Evolutionary conservation across 1,284 basidiomycete genomes (phyloP), one percentile per base, ranked within the genome.

Genomic region (Bjerkandera adusta): DNA sequence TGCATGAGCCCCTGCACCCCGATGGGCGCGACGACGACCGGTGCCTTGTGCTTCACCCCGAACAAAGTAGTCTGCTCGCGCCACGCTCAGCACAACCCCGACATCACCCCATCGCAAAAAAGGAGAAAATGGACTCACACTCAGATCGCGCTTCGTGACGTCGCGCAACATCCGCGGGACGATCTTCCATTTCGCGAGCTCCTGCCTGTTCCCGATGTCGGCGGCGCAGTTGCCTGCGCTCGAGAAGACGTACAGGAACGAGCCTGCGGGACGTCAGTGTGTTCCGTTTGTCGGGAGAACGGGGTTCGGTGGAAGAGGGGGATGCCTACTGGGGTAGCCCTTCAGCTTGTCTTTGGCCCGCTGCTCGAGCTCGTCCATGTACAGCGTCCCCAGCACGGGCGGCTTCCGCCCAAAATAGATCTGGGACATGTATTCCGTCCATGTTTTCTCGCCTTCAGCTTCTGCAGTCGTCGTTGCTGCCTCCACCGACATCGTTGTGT

Each of bases 151-250:
- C 5, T 65, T 58, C 1, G 80, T 81, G 0, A 77, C 82, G 55
- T 89, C 71, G n/a, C 81, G 77, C 35, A 92, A 73, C 85, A 92
- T 85, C 2, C 85, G 78, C 2, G 90, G 90, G 13, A 87, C 69
- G 55, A 89, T 81, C 37, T 73, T 75, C 69, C 75, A 88, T 53
- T 72, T 76, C 30, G 76, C 67, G 45, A 89, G 75, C 1, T 76
- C 81, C 21, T 63, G 66, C 20, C 68, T 66, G 53, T 88, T 89
- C 45, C 74, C 76, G 27, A 61, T 67, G 56, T 78, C 71, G 4
- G 85, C 88, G 13, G 70, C 64, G 47, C 68, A 67, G 6, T 74
- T 74, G 1, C 85, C 85, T 4, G 85, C 84, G 50, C 74, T 77
- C 35, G 81, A 82, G 45, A 72, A 71, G 5, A 81, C 76, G 52